phyloP scores from a whole-genome alignment of 306 rosid species.

The Mimosa bimucronata region DNA sequence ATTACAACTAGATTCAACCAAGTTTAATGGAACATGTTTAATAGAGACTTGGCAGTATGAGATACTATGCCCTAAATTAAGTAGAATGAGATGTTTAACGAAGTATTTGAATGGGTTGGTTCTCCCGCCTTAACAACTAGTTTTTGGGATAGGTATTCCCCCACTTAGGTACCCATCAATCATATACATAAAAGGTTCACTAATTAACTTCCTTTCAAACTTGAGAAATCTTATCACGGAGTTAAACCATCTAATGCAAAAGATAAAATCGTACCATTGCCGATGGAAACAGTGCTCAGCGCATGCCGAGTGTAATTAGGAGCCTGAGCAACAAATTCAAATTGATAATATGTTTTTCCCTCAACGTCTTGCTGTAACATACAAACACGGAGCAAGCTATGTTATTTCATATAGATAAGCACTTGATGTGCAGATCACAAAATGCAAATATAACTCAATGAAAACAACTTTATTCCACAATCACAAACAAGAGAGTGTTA shows the following conservation, averaged over 20 bases:
- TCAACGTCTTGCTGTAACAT: slow-evolving; percentile 72
- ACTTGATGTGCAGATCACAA: neutral
- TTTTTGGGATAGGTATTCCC: too few species aligned
- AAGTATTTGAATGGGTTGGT: too few species aligned
- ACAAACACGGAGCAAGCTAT: slow-evolving; percentile 22
- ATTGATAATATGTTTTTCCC: slow-evolving; percentile 79
- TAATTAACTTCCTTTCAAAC: neutral
- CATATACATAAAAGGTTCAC: neutral
- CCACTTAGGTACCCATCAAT: too few species aligned
- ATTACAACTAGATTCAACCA: neutral
- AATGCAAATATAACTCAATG: neutral
- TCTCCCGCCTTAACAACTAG: too few species aligned
- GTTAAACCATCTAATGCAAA: neutral
- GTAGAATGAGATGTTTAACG: too few species aligned
- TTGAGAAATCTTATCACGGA: neutral
- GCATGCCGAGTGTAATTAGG: slow-evolving; percentile 97
- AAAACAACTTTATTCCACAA: neutral
- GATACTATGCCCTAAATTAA: too few species aligned
- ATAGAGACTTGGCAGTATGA: too few species aligned
- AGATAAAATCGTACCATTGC: slow-evolving; percentile 68
- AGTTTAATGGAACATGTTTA: neutral
- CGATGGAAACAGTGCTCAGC: slow-evolving; percentile 75
- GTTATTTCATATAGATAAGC: neutral
- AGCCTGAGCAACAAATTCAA: slow-evolving; percentile 90
- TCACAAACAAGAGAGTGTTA: neutral